Conservation (phyloP, 2,329 filamentous ascomycete species). For the Colletotrichum graminicola region DNA sequence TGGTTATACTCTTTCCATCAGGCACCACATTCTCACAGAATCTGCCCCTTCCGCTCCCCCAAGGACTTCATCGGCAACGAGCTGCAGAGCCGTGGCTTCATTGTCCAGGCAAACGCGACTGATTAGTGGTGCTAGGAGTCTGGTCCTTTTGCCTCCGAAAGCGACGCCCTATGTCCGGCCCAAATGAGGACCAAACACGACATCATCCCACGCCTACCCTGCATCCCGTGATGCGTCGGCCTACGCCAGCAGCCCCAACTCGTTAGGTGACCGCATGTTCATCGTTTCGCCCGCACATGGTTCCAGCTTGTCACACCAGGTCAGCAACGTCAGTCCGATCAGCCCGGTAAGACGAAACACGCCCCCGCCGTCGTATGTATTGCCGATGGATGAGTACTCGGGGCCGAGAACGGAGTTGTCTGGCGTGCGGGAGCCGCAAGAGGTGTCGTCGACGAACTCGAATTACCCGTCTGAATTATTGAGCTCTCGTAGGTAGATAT, state of each 20-base stretch:
- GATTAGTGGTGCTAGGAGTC: constrained; percentile 18
- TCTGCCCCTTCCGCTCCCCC: too few species aligned
- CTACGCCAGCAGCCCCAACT: constrained; percentile 23
- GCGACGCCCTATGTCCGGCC: neutral
- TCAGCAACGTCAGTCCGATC: constrained; percentile 28
- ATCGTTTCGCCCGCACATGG: constrained; percentile 7
- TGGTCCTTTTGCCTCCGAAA: constrained; percentile 20
- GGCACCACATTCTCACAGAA: neutral
- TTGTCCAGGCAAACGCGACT: constrained; percentile 19
- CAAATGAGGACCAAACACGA: neutral
- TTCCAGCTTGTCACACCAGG: constrained; percentile 16
- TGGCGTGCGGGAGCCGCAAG: constrained; percentile 22
- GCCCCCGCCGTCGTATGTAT: constrained; percentile 34
- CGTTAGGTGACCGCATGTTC: constrained; percentile 32
- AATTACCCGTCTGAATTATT: constrained; percentile 18
- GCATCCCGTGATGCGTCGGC: constrained; percentile 12
- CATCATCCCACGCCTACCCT: constrained; percentile 10
- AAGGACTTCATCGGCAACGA: constrained; percentile 27
- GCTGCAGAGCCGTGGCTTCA: constrained; percentile 29
- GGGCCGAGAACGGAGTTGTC: constrained; percentile 31
- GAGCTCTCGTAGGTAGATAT: constrained; percentile 2
- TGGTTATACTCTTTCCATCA: neutral
- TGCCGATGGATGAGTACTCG: constrained; percentile 18
- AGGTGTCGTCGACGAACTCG: constrained; percentile 17
- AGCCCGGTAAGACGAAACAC: constrained; percentile 26